Percentiles rank a stretch among this genome's conserved stretches.
phyloP scores from a whole-genome alignment of 176 grass and related monocot genomes.

The Phoenix roebelenii region DNA sequence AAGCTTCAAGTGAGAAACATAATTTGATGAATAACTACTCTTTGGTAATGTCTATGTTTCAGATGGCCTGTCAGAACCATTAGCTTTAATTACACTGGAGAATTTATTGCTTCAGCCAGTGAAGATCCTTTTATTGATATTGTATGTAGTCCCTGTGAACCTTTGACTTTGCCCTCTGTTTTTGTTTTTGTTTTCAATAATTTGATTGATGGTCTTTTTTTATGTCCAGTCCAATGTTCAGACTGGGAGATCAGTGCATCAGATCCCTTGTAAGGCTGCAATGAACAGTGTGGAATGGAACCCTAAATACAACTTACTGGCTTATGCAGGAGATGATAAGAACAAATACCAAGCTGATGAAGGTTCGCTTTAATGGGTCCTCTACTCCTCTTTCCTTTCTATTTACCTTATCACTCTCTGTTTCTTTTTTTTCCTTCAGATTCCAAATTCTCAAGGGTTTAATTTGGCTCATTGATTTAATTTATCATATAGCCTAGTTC shows the following conservation, averaged over 20 bases:
- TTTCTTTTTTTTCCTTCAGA: too few relatives aligned
- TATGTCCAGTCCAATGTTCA: constrained; percentile 70
- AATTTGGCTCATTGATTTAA: too few relatives aligned
- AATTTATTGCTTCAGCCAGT: constrained; percentile 89
- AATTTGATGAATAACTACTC: too few relatives aligned
- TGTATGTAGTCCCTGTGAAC: constrained; percentile 31
- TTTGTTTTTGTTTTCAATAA: not conserved
- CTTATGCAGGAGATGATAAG: constrained; percentile 97
- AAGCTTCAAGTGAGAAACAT: too few relatives aligned
- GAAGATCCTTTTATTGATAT: constrained; percentile 99
- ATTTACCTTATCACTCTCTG: not conserved
- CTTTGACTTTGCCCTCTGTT: not conserved
- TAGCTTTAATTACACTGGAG: constrained; percentile 85
- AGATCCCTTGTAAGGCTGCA: constrained; percentile 87
- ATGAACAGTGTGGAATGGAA: constrained; percentile 99
- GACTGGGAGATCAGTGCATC: constrained; percentile 83
- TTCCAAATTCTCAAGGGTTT: too few relatives aligned
- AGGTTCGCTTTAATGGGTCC: constrained; percentile 27
- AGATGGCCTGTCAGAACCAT: constrained; percentile 98
- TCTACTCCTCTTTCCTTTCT: too few relatives aligned
- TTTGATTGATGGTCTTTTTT: not conserved
- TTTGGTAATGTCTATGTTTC: constrained; percentile 8
- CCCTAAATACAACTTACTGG: constrained; percentile 86
- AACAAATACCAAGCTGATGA: constrained; percentile 91
- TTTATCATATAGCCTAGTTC: too few relatives aligned